Conservation (phyloP, 2,329 filamentous ascomycete genomes). For the Laburnicola sp. region DNA sequence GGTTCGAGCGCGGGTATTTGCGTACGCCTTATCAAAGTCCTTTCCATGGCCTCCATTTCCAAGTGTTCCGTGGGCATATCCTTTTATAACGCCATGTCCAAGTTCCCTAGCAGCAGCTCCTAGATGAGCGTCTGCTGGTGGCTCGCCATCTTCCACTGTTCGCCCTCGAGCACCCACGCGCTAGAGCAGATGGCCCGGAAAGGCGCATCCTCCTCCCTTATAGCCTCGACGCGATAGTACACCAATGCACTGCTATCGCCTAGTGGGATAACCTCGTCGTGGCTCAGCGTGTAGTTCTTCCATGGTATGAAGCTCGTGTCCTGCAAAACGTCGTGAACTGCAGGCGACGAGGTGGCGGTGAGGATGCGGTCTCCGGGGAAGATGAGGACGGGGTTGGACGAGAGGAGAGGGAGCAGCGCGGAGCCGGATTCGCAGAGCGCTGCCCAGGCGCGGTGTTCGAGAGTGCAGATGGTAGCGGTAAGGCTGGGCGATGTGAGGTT, state of each 20-base stretch:
- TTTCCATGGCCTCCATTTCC: no score
- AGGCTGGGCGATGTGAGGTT: constrained; percentile 27
- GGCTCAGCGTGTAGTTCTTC: constrained; percentile 31
- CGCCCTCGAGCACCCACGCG: constrained; percentile 27
- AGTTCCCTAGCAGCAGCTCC: no score
- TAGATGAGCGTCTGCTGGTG: constrained; percentile 36
- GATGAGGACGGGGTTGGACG: constrained; percentile 46
- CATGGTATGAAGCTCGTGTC: constrained; percentile 26
- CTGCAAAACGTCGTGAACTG: constrained; percentile 26
- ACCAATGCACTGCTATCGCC: constrained; percentile 30
- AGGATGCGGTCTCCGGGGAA: constrained; percentile 44
- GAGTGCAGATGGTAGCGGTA: constrained; percentile 32
- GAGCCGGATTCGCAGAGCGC: constrained; percentile 40
- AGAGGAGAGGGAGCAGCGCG: constrained; percentile 37
- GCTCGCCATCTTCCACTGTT: constrained; percentile 32
- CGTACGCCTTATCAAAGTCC: no score
- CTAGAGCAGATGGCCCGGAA: constrained; percentile 34
- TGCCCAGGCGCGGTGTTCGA: constrained; percentile 43
- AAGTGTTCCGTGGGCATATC: no score
- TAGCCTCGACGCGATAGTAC: constrained; percentile 31
- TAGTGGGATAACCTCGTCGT: constrained; percentile 31
- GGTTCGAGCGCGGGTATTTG: no score
- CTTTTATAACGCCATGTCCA: no score
- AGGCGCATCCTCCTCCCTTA: constrained; percentile 13
- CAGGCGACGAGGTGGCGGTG: constrained; percentile 36